phyloP scores from a whole-genome alignment of 768 basidiomycete genomes.

The Hericium rajendrae region DNA sequence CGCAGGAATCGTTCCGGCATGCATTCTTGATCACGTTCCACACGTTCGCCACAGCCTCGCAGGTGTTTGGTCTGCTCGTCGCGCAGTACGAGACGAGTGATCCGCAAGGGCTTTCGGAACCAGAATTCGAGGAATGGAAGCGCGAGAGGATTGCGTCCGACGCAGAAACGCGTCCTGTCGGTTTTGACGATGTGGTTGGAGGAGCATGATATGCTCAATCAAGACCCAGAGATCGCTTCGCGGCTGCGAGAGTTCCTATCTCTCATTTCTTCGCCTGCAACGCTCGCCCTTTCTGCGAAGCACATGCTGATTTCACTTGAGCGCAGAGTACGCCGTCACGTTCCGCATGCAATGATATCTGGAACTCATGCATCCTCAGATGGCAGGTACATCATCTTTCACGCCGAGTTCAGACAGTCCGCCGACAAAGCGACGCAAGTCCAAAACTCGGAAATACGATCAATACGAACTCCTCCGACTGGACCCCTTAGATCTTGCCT shows the following conservation, averaged over 20 bases:
- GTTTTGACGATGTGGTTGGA: slow-evolving; percentile 55
- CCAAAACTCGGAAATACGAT: slow-evolving; percentile 35
- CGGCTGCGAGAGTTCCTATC: slow-evolving; percentile 47
- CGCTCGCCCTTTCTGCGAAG: slow-evolving; percentile 35
- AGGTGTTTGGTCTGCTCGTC: slow-evolving; percentile 59
- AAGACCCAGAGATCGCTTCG: slow-evolving; percentile 52
- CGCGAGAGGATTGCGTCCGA: slow-evolving; percentile 48
- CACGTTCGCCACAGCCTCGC: slow-evolving; percentile 63
- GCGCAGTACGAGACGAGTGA: slow-evolving; percentile 49
- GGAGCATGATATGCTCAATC: slow-evolving; percentile 49
- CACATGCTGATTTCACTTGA: slow-evolving; percentile 44
- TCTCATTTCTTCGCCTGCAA: slow-evolving; percentile 26
- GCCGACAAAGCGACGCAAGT: background rate
- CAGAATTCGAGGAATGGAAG: slow-evolving; percentile 58
- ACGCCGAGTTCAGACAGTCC: slow-evolving; percentile 8
- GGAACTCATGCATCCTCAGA: background rate
- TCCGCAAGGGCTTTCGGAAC: slow-evolving; percentile 33
- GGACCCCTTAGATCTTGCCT: slow-evolving; percentile 61
- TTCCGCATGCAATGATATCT: background rate
- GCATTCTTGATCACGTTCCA: slow-evolving; percentile 81
- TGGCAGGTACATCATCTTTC: background rate
- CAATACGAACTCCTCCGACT: slow-evolving; percentile 56
- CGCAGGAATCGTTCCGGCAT: slow-evolving; percentile 32
- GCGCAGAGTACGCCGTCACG: slow-evolving; percentile 37
- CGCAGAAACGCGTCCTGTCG: slow-evolving; percentile 50